Evolutionary conservation across 1,284 basidiomycete species (phyloP).

Genomic region (Farysia itapuensis): DNA sequence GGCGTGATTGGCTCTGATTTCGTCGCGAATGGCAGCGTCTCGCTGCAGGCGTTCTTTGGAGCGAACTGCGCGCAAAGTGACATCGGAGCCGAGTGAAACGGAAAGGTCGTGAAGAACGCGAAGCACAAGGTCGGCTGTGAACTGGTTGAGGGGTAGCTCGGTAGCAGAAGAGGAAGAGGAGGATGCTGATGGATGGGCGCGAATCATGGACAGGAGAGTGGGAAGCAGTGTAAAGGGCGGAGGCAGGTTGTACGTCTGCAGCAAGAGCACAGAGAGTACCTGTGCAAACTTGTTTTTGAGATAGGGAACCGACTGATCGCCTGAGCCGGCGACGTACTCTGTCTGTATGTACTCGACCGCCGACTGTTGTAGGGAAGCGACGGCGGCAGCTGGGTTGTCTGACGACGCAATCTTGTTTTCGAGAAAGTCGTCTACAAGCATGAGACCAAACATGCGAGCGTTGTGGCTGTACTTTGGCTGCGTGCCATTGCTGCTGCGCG

Average conservation of each 20-base stretch:
- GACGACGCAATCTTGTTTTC: slow-evolving; percentile 66
- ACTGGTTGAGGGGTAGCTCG: slow-evolving; percentile 75
- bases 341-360: slow-evolving; percentile 49
- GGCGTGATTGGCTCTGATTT: slow-evolving; percentile 66
- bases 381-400: slow-evolving; percentile 40
- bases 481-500: slow-evolving; percentile 64
- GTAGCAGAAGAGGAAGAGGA: slow-evolving; percentile 70
- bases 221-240: slow-evolving; percentile 75
- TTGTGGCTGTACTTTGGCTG: slow-evolving; percentile 71
- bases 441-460: slow-evolving; percentile 79
- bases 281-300: slow-evolving; percentile 97
- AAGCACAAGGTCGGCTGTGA: slow-evolving; percentile 70
- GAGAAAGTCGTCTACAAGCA: slow-evolving; percentile 81
- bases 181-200: slow-evolving; percentile 60
- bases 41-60: slow-evolving; percentile 53
- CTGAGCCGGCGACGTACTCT: slow-evolving; percentile 50
- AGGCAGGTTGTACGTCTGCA: slow-evolving; percentile 85
- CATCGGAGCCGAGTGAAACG: slow-evolving; percentile 56
- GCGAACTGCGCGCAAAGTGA: slow-evolving; percentile 51
- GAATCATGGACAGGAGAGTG: slow-evolving; percentile 56
- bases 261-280: slow-evolving; percentile 90
- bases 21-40: slow-evolving; percentile 56
- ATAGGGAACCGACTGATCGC: slow-evolving; percentile 60
- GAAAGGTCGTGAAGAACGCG: slow-evolving; percentile 57
- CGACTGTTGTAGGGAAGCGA: slow-evolving; percentile 52